Evolutionary conservation across 352 stramenopile species (phyloP), one percentile per base, ranked within the genome.

Genomic region (Thraustochytrium striatum): DNA sequence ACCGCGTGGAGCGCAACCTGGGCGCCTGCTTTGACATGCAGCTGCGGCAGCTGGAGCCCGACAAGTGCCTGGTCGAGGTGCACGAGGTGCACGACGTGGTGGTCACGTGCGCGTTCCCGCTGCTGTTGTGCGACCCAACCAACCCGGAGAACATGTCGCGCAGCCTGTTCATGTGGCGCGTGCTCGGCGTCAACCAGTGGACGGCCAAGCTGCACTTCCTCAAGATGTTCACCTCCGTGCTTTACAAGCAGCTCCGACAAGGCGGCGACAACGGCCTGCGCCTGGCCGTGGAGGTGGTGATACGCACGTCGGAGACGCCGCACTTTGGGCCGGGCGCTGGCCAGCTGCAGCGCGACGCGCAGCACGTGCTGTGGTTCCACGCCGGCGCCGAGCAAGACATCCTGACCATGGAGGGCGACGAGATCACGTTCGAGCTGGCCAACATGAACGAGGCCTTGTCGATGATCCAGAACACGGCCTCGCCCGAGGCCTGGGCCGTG

Each of bases 391-490:
- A 61, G 7, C 32, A 70, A 19, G 65, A 75, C 25, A 75, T 75
- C 32, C n/a, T 75, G 5, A 25, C 61, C 41, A 28, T 25, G 16
- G 16, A 28, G 25, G 25, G 35, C 13, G 13, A 52, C 35, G 41
- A 28, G 11, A 30, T 75, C 39, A 75, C 13, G 16, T 75, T 75
- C 32, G n/a, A 75, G 50, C 65, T 75, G 13, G 65, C 52, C 30
- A 75, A 75, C 39, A 75, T 75, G 65, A 75, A 75, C 50, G 65
- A 75, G 36, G 65, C 65, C 0, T 43, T 75, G 9, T 72, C 65
- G 30, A 75, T 75, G 65, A 75, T 75, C 25, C 65, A 75, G 9
- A 43, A 75, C n/a, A 75, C 65, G 19, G 65, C 65, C 25, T 55
- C 65, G 9, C 65, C 65, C 9, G 39, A 75, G 19, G 30, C 52